A percentile compares a stretch with the other conserved stretches of the same genome.
phyloP scores from a whole-genome alignment of 2,329 filamentous ascomycete genomes.

The Clonostachys sp. region DNA sequence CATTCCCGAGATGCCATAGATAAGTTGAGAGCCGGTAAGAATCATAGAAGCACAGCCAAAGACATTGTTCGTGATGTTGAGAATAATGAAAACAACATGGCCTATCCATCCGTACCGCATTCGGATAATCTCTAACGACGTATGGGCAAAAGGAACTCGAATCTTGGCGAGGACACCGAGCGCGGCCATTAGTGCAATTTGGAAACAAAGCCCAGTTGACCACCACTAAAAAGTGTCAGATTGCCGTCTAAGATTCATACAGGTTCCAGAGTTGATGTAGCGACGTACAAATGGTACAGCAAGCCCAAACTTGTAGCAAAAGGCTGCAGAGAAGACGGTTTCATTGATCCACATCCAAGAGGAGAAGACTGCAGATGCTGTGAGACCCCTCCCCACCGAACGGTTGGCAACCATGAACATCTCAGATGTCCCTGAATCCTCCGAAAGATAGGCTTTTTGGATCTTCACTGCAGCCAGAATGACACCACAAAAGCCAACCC shows the following conservation, averaged over 20 bases:
- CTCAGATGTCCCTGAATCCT: conserved; percentile 56
- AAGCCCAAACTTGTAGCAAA: conserved; percentile 71
- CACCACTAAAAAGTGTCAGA: not conserved
- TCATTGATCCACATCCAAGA: conserved; percentile 68
- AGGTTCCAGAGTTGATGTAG: conserved; percentile 49
- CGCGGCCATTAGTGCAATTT: conserved; percentile 78
- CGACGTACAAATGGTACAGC: conserved; percentile 48
- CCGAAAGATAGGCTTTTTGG: not conserved
- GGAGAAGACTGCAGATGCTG: conserved; percentile 75
- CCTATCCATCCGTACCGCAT: conserved; percentile 65
- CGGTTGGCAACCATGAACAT: conserved; percentile 81
- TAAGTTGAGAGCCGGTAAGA: not conserved
- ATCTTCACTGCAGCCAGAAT: not conserved
- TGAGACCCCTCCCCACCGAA: conserved; percentile 76
- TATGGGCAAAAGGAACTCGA: conserved; percentile 74
- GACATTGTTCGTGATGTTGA: conserved; percentile 64
- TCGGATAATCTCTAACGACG: conserved; percentile 70
- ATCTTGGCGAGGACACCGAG: conserved; percentile 82
- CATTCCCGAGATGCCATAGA: not conserved
- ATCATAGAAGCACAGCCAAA: not conserved
- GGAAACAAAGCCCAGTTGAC: conserved; percentile 28
- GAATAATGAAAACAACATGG: conserved; percentile 71
- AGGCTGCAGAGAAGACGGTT: conserved; percentile 46
- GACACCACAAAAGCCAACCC: not conserved
- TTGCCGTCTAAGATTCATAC: not conserved